Percentiles rank a stretch among this genome's conserved stretches.
phyloP scores from a whole-genome alignment of 2,329 filamentous ascomycete species.

The Aureobasidium sp. region DNA sequence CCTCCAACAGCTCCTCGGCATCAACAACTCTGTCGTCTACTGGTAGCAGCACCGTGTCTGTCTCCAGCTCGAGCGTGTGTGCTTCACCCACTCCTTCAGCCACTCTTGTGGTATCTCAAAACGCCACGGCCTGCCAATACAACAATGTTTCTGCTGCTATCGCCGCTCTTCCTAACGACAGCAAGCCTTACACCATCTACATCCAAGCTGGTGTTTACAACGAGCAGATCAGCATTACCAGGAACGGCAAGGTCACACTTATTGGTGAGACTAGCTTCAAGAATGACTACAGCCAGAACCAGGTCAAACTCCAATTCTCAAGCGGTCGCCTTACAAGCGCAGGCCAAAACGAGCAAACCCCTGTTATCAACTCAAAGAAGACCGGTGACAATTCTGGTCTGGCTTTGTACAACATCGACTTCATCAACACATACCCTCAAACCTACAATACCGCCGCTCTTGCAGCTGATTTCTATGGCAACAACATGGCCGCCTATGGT shows the following conservation, averaged over 20 bases:
- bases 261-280: conserved; percentile 26
- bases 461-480: conserved; percentile 25
- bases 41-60: conserved; percentile 14
- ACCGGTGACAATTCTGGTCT: conserved; percentile 23
- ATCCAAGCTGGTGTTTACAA: conserved; percentile 34
- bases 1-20: not conserved
- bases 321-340: conserved; percentile 34
- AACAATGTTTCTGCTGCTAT: conserved; percentile 36
- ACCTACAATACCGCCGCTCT: conserved; percentile 28
- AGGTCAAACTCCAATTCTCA: conserved; percentile 30
- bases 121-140: conserved; percentile 30
- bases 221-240: conserved; percentile 34
- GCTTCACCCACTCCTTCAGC: conserved; percentile 24
- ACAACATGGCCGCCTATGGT: conserved; percentile 27
- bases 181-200: conserved; percentile 32
- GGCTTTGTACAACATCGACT: conserved; percentile 26
- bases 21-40: conserved; percentile 11
- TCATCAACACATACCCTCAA: conserved; percentile 26
- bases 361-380: conserved; percentile 38
- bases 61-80: conserved; percentile 15
- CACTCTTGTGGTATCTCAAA: conserved; percentile 25
- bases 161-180: conserved; percentile 35
- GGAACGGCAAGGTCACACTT: conserved; percentile 32
- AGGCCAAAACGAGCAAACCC: conserved; percentile 35
- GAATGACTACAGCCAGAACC: conserved; percentile 31